A percentile compares a stretch with the other conserved stretches of the same genome.
phyloP scores from a whole-genome alignment of 2,329 filamentous ascomycete genomes.

The Cryphonectria japonica region DNA sequence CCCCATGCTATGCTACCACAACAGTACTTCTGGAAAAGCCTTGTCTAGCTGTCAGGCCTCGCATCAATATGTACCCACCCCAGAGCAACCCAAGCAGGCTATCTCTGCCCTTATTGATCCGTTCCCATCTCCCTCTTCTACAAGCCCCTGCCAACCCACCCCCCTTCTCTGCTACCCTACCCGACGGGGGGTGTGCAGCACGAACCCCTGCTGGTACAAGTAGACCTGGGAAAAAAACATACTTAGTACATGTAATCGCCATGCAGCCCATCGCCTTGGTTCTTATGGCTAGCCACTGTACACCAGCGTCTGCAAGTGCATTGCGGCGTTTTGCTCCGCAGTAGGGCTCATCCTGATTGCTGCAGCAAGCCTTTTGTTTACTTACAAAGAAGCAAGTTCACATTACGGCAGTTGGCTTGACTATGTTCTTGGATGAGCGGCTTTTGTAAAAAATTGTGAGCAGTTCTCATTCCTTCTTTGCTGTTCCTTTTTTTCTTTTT shows the following conservation, averaged over 20 bases:
- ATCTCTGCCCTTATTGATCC: conserved; percentile 27
- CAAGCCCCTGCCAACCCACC: conserved; percentile 33
- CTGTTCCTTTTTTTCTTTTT: not conserved
- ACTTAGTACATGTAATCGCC: conserved; percentile 40
- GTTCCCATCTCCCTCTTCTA: conserved; percentile 35
- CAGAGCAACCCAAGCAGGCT: conserved; percentile 21
- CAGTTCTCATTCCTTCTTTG: conserved; percentile 9
- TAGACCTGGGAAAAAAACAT: conserved; percentile 43
- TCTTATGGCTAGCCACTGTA: conserved; percentile 35
- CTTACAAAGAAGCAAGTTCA: conserved; percentile 8
- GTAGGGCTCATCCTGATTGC: conserved; percentile 27
- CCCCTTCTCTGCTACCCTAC: conserved; percentile 32
- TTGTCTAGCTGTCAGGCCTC: conserved; percentile 20
- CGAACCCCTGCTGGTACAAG: conserved; percentile 44
- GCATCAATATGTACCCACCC: conserved; percentile 27
- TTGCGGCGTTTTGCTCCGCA: conserved; percentile 40
- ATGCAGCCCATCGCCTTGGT: conserved; percentile 35
- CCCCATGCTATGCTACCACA: conserved; percentile 18
- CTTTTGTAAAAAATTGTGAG: conserved; percentile 22
- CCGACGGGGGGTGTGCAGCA: conserved; percentile 19
- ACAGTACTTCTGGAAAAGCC: conserved; percentile 6
- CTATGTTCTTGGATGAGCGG: conserved; percentile 16
- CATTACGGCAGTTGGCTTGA: conserved; percentile 16
- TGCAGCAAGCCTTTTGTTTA: conserved; percentile 21
- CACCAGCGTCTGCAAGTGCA: conserved; percentile 36